Conservation (phyloP, 371 early-diverging fungal genomes). For the Mucor circinelloides region DNA sequence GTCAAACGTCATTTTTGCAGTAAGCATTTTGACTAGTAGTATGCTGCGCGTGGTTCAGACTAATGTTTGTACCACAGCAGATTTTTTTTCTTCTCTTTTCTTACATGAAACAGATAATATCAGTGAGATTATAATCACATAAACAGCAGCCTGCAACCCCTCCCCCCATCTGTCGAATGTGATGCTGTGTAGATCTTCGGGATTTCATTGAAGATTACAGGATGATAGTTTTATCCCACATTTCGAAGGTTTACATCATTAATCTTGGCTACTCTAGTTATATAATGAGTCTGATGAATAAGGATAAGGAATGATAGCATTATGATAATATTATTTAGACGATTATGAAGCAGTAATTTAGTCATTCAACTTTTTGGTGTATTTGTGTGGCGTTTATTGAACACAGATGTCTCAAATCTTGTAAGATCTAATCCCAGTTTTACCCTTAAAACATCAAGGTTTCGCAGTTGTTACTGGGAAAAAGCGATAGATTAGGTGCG, state of each 20-base stretch:
- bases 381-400: background rate
- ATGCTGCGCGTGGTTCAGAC: background rate
- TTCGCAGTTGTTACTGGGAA: background rate
- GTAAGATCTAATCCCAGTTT: background rate
- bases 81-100: background rate
- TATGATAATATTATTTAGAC: background rate
- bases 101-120: background rate
- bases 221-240: background rate
- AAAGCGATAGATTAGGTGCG: background rate
- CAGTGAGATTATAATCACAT: background rate
- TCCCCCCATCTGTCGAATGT: background rate
- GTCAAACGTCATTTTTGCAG: slow-evolving; percentile 2
- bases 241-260: background rate
- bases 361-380: background rate
- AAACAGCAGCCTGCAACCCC: background rate
- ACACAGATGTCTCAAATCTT: background rate
- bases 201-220: background rate
- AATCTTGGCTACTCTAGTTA: background rate
- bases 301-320: background rate
- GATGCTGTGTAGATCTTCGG: slow-evolving; percentile 1
- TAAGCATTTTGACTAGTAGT: background rate
- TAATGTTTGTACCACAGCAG: background rate
- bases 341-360: background rate
- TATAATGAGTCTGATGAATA: background rate
- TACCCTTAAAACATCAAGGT: background rate